A percentile compares a stretch with the other conserved stretches of the same genome.
These are phyloP conservation scores for Hagleromyces aurorensis DNA, from an alignment of 805 yeast species.

Conservation along the genomic window DNA sequence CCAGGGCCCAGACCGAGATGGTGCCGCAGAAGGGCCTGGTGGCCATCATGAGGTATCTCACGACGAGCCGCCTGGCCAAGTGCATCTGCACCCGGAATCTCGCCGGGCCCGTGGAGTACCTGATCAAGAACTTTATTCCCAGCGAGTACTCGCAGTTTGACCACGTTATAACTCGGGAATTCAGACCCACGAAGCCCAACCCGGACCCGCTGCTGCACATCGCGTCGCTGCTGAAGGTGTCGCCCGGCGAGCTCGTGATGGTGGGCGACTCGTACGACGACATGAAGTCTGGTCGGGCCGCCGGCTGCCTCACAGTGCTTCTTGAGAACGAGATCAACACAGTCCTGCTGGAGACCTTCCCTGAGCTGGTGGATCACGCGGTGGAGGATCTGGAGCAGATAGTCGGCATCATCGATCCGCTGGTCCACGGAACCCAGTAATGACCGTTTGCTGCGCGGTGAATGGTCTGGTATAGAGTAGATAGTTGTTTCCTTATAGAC, in stretches of 20 bases:
- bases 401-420: conserved; percentile 29
- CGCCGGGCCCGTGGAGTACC: conserved; percentile 44
- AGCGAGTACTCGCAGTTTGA: conserved; percentile 34
- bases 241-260: conserved; percentile 47
- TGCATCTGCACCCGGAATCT: conserved; percentile 60
- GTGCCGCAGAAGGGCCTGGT: conserved; percentile 41
- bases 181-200: conserved; percentile 60
- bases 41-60: conserved; percentile 32
- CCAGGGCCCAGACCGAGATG: conserved; percentile 56
- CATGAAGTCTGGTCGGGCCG: conserved; percentile 53
- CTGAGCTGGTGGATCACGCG: conserved; percentile 21
- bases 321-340: conserved; percentile 45
- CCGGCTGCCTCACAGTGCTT: conserved; percentile 53
- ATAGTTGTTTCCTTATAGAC: too few species aligned
- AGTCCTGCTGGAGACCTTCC: conserved; percentile 33
- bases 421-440: too few species aligned
- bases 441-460: too few species aligned
- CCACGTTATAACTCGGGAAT: conserved; percentile 54
- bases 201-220: conserved; percentile 57
- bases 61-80: conserved; percentile 34
- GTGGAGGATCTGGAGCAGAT: conserved; percentile 19
- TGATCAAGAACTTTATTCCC: conserved; percentile 39
- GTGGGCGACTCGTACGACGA: conserved; percentile 72
- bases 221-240: conserved; percentile 39
- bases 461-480: too few species aligned